Evolutionary conservation across 441 rosid species (phyloP).

Genomic region (Hura crepitans): DNA sequence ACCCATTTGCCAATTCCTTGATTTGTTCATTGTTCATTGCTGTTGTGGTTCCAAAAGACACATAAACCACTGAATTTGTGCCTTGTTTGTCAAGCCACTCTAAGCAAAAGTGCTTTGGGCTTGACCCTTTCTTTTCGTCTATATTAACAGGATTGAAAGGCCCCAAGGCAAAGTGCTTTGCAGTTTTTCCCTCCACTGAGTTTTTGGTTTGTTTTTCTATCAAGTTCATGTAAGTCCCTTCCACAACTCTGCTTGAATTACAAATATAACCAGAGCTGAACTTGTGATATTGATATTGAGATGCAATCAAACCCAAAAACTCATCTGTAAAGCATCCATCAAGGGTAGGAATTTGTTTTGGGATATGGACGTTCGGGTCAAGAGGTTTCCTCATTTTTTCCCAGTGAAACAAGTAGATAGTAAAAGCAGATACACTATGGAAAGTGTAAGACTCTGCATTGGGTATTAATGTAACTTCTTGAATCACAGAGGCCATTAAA

Average conservation of each 20-base stretch:
- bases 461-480: slow-evolving; percentile 32
- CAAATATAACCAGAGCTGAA: slow-evolving; percentile 30
- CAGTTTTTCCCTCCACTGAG: too few relatives aligned
- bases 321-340: slow-evolving; percentile 42
- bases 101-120: slow-evolving; percentile 29
- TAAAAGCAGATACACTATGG: slow-evolving; percentile 45
- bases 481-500: slow-evolving; percentile 44
- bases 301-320: slow-evolving; percentile 29
- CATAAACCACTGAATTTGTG: slow-evolving; percentile 39
- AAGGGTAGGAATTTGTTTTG: slow-evolving; percentile 27
- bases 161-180: slow-evolving; percentile 43
- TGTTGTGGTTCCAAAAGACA: slow-evolving; percentile 54
- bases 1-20: slow-evolving; percentile 38
- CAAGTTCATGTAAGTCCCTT: slow-evolving; percentile 34
- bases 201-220: slow-evolving; percentile 24
- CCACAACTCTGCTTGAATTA: slow-evolving; percentile 41
- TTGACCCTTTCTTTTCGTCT: not conserved
- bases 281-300: slow-evolving; percentile 19
- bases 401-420: slow-evolving; percentile 21
- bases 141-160: slow-evolving; percentile 35
- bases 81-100: slow-evolving; percentile 53
- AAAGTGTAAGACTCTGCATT: slow-evolving; percentile 42
- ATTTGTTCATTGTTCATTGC: slow-evolving; percentile 38
- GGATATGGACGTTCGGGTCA: not conserved
- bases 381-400: slow-evolving; percentile 19